Evolutionary conservation across 148 eudicot species (phyloP), one percentile per base, ranked within the genome.

Genomic region (Agrostemma githago): DNA sequence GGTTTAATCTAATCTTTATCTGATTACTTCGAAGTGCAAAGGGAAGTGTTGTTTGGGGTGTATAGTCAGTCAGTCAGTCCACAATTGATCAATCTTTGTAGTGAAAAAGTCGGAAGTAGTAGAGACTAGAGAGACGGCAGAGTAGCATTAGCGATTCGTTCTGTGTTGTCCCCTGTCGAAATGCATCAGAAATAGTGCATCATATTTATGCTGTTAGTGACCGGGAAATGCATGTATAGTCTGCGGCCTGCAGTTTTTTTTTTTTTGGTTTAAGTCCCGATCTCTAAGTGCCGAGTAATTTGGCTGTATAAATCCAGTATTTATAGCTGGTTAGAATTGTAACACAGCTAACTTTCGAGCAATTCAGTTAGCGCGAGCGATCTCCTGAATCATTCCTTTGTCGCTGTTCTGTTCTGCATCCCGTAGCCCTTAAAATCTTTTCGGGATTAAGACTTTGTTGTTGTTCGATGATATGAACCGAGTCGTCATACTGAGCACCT

Each of bases 21-120:
- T 5, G 40, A 51, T 39, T 51, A 69, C 7, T 26, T n/a, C 26
- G 61, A 14, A 70, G 72, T 19, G 16, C 34, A 26, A 26, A 26
- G 34, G 15, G 58, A 9, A 70, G 72, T 70, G 61, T 15, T 14
- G 5, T 51, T 51, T 17, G 19, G 72, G 72, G 72, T 48, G 42
- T 70, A 53, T 21, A 70, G 34, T 14, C 19, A 38, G 21, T 17
- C 6, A 60, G 6, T 21, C 11, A 40, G 34, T 60, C 26, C 34
- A 60, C 26, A 26, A 26, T 19, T 7, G 37, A 60, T 51, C 15
- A 51, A 51, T 51, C 56, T 51, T 10, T 10, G 56, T 51, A 15
- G 56, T 65, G 66, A 62, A 20, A 20, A 5, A 2, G 15, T 3
- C 37, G 41, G 26, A 8, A 37, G 42, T 63, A 63, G 66, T 3